A percentile compares a stretch with the other conserved stretches of the same genome.
phyloP scores from a whole-genome alignment of 2,329 filamentous ascomycete genomes.

The Scorias spongiosa region DNA sequence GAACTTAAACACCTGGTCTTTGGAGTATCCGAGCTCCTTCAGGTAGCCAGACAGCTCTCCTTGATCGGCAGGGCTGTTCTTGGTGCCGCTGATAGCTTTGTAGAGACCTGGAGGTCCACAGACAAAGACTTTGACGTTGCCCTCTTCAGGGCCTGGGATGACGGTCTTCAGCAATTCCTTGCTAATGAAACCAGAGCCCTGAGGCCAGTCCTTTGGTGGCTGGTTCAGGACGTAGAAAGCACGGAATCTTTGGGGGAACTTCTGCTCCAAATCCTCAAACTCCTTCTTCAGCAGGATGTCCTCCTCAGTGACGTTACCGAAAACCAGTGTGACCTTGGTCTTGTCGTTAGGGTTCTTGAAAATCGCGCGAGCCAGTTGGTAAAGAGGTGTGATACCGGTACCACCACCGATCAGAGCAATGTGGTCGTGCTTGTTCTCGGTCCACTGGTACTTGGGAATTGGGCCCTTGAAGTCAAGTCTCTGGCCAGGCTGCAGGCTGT shows the following conservation, averaged over 20 bases:
- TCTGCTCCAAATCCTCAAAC: constrained; percentile 77
- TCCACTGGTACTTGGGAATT: constrained; percentile 84
- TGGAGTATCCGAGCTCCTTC: constrained; percentile 66
- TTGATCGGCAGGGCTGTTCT: constrained; percentile 88
- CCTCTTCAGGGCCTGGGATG: constrained; percentile 77
- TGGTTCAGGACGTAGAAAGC: constrained; percentile 90
- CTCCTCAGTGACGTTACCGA: constrained; percentile 76
- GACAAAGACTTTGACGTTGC: constrained; percentile 92
- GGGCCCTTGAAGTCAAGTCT: constrained; percentile 86
- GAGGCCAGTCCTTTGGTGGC: constrained; percentile 60
- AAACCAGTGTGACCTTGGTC: constrained; percentile 93
- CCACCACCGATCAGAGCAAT: constrained; percentile 80
- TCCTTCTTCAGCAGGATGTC: constrained; percentile 87
- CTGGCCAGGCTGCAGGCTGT: constrained; percentile 69
- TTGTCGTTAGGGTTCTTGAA: constrained; percentile 94
- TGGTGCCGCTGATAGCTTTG: constrained; percentile 77
- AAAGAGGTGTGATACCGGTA: constrained; percentile 96
- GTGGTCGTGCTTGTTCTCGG: constrained; percentile 82
- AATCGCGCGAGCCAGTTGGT: constrained; percentile 78
- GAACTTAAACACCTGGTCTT: constrained; percentile 96
- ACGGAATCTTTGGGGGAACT: constrained; percentile 85
- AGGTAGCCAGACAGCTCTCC: constrained; percentile 73
- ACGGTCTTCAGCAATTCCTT: constrained; percentile 93
- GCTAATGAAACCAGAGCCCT: constrained; percentile 64
- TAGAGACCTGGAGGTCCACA: constrained; percentile 88